A percentile compares a stretch with the other conserved stretches of the same genome.
These are phyloP conservation scores for Cyberlindnera sargentensis DNA, from an alignment of 805 yeast species.

Conservation along the genomic window DNA sequence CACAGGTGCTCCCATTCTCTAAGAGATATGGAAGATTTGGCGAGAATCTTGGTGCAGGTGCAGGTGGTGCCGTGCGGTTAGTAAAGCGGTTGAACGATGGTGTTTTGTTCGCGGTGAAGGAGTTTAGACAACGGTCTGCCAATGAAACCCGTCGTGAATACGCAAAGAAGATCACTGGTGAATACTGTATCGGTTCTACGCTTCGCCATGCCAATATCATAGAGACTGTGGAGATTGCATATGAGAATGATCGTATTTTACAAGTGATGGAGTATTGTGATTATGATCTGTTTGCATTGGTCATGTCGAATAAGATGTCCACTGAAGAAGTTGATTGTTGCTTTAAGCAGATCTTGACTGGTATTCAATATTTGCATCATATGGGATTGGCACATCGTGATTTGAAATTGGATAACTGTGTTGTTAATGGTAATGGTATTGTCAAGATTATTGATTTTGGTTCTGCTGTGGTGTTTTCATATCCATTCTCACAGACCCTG, in stretches of 20 bases:
- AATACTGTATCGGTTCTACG: slow-evolving; percentile 89
- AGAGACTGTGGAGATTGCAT: slow-evolving; percentile 85
- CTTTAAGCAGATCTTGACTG: slow-evolving; percentile 78
- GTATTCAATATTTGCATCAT: slow-evolving; percentile 71
- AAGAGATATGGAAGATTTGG: slow-evolving; percentile 79
- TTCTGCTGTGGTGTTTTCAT: slow-evolving; percentile 83
- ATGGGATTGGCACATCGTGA: slow-evolving; percentile 91
- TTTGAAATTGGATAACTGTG: slow-evolving; percentile 88
- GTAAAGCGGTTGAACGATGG: slow-evolving; percentile 61
- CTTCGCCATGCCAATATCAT: slow-evolving; percentile 85
- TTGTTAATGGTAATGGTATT: slow-evolving; percentile 72
- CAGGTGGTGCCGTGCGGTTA: slow-evolving; percentile 84
- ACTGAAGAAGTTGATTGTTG: slow-evolving; percentile 78
- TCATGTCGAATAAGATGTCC: slow-evolving; percentile 87
- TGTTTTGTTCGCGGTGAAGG: slow-evolving; percentile 84
- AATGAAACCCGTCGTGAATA: slow-evolving; percentile 79
- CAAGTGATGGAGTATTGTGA: slow-evolving; percentile 96
- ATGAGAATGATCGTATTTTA: slow-evolving; percentile 77
- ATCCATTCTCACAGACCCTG: slow-evolving; percentile 69
- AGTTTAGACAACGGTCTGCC: slow-evolving; percentile 70
- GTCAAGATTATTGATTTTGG: slow-evolving; percentile 92
- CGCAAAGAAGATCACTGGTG: slow-evolving; percentile 87
- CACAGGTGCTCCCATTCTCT: slow-evolving; percentile 48
- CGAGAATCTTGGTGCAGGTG: slow-evolving; percentile 88
- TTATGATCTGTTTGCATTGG: slow-evolving; percentile 87